phyloP scores from a whole-genome alignment of 163 green algal species.

The Chlorella variabilis region DNA sequence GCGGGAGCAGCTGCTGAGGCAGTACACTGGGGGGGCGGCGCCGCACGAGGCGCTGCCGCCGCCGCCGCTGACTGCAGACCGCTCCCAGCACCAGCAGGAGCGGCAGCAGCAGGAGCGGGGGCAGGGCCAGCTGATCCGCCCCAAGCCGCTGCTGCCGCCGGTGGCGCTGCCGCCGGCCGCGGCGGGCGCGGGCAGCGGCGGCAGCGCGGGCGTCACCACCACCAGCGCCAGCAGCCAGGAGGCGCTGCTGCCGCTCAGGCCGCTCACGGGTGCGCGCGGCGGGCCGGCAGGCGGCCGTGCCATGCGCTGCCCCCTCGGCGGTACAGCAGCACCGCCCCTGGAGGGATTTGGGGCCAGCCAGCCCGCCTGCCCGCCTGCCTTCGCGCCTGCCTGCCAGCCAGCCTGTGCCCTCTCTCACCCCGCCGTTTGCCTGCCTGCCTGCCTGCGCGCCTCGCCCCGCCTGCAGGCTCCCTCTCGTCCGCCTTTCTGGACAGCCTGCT shows the following conservation, averaged over 20 bases:
- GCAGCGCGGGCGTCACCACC: too few relatives aligned
- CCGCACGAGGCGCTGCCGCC: too few relatives aligned
- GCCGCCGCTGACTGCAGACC: background rate
- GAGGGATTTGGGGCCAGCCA: too few relatives aligned
- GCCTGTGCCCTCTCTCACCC: background rate
- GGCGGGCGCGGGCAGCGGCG: background rate
- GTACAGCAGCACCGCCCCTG: too few relatives aligned
- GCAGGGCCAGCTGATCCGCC: background rate
- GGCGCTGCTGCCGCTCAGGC: too few relatives aligned
- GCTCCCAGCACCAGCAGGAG: background rate
- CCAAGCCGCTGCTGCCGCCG: background rate
- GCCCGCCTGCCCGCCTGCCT: background rate
- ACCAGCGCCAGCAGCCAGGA: background rate
- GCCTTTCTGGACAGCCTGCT: slow-evolving; percentile 7
- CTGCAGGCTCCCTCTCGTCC: slow-evolving; percentile 3
- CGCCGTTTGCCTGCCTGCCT: background rate
- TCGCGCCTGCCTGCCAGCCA: background rate
- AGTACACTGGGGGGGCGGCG: background rate
- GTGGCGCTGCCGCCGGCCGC: background rate
- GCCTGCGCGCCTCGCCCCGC: too few relatives aligned
- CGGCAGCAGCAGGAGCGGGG: background rate
- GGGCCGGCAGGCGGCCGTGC: too few relatives aligned
- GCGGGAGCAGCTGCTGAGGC: background rate
- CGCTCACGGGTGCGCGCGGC: too few relatives aligned
- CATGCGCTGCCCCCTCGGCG: too few relatives aligned